Evolutionary conservation across 202 grass and related monocot genomes (phyloP).

Genomic region (Cymbopogon flexuosus): DNA sequence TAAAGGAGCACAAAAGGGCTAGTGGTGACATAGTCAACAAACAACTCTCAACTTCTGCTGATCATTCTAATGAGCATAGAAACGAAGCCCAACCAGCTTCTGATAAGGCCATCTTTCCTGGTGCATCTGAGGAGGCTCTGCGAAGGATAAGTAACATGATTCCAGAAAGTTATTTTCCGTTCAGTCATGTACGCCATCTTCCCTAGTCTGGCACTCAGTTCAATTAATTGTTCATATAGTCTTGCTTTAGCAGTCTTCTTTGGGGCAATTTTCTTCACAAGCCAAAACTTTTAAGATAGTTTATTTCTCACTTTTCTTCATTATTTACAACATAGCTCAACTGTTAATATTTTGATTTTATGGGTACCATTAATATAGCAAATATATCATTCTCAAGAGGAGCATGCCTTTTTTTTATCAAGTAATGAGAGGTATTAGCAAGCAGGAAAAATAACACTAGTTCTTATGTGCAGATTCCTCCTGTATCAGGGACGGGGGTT

Average conservation of each 20-base stretch:
- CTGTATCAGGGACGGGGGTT: constrained; percentile 43
- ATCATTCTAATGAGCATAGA: constrained; percentile 37
- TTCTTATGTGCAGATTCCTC: constrained; percentile 60
- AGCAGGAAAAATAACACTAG: constrained; percentile 20
- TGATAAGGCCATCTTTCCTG: constrained; percentile 35
- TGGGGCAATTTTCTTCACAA: neutral
- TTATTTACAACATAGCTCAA: neutral
- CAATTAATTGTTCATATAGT: neutral
- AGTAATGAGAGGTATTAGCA: neutral
- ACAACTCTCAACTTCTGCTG: constrained; percentile 29
- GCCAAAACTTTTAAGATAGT: neutral
- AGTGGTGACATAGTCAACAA: constrained; percentile 44
- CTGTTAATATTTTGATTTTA: neutral
- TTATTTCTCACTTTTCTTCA: neutral
- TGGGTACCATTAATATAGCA: neutral
- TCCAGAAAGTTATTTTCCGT: constrained; percentile 82
- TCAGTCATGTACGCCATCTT: constrained; percentile 64
- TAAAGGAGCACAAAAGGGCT: constrained; percentile 52
- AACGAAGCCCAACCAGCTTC: constrained; percentile 35
- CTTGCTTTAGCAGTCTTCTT: neutral
- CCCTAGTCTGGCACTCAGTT: neutral
- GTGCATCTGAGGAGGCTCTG: constrained; percentile 50
- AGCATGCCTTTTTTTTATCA: constrained; percentile 8
- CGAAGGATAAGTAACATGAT: constrained; percentile 59
- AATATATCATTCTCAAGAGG: constrained; percentile 14